Conservation (phyloP, 495 filamentous ascomycete genomes). For the Talaromyces nanjingensis region DNA sequence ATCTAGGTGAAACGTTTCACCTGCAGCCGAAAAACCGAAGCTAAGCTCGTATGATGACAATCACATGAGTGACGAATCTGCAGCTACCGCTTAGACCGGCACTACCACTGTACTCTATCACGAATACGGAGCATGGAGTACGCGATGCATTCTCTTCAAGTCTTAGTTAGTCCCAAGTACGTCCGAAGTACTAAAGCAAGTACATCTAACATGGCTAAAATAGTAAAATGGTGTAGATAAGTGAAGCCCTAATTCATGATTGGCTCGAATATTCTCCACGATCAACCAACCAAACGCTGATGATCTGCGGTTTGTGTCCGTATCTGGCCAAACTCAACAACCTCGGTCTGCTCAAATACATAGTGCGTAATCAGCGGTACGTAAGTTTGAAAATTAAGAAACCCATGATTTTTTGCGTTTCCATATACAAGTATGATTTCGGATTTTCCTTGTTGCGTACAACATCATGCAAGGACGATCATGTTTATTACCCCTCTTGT, state of each 20-base stretch:
- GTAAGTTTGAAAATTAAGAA: neutral
- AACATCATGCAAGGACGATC: slow-evolving; percentile 5
- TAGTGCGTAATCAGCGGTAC: neutral
- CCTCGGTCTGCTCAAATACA: neutral
- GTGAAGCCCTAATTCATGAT: neutral
- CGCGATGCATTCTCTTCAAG: no score
- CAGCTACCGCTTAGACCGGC: neutral
- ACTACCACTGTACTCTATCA: neutral
- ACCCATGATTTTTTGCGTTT: neutral
- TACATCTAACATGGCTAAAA: neutral
- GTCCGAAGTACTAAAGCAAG: neutral
- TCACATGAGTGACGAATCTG: neutral
- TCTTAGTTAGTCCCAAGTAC: no score
- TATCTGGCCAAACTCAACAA: neutral
- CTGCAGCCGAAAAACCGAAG: neutral
- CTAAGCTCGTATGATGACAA: neutral
- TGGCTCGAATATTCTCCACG: neutral
- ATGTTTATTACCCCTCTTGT: neutral
- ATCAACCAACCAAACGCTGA: neutral
- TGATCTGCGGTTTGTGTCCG: neutral
- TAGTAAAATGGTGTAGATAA: neutral
- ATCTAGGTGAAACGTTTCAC: neutral
- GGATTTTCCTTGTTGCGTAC: neutral
- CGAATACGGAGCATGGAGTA: neutral
- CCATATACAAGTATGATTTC: no score